phyloP scores from a whole-genome alignment of 169 alveolate species.

The Plasmodium yoelii region DNA sequence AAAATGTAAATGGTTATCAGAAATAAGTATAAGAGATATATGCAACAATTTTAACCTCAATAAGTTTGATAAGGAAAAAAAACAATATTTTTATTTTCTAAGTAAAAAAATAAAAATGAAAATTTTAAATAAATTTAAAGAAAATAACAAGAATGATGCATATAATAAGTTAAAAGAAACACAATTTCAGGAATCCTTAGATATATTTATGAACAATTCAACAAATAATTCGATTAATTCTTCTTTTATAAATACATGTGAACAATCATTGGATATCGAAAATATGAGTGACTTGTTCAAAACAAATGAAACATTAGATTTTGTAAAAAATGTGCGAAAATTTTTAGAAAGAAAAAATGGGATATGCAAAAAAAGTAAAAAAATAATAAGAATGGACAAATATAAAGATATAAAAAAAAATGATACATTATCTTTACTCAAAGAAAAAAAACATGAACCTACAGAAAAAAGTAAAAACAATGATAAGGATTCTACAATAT shows the following conservation, averaged over 20 bases:
- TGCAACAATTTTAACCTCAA: conserved; percentile 30
- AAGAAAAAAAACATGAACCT: background rate
- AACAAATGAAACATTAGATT: conserved; percentile 21
- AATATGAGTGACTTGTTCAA: conserved; percentile 11
- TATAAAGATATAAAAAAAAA: too few species aligned
- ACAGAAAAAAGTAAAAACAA: background rate
- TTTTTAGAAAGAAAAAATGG: background rate
- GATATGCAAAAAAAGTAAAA: too few species aligned
- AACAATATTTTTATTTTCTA: conserved; percentile 14
- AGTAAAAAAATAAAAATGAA: conserved; percentile 49
- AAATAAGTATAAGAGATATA: conserved; percentile 45
- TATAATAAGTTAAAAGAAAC: conserved; percentile 20
- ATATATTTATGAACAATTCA: conserved; percentile 28
- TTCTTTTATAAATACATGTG: conserved; percentile 10
- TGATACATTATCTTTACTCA: too few species aligned
- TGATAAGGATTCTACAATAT: background rate
- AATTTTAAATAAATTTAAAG: conserved; percentile 34
- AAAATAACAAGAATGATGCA: background rate
- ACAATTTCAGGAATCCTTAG: conserved; percentile 11
- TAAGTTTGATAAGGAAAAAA: conserved; percentile 17
- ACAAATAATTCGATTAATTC: conserved; percentile 6
- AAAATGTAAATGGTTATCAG: conserved; percentile 36
- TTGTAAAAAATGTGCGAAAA: conserved; percentile 43
- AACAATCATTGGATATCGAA: background rate
- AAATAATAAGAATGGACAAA: too few species aligned